phyloP scores from a whole-genome alignment of 2,329 filamentous ascomycete species.

The Aspergillus puulaauensis region DNA sequence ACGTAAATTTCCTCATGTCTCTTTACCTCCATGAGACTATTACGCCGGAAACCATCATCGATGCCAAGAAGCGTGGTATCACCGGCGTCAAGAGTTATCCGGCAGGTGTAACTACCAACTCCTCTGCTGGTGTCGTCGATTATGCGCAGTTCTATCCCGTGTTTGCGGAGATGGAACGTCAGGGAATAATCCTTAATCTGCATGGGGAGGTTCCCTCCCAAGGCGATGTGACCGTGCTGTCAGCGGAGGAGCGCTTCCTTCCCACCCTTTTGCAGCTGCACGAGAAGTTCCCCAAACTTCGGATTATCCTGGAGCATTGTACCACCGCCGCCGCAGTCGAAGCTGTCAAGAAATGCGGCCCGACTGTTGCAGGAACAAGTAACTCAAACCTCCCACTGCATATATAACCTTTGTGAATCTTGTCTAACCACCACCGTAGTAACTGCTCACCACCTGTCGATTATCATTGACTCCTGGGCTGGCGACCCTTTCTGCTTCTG shows the following conservation, averaged over 20 bases:
- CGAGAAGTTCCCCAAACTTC: constrained; percentile 63
- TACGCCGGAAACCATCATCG: constrained; percentile 67
- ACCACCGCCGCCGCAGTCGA: constrained; percentile 79
- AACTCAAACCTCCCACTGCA: background rate
- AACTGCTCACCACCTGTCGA: constrained; percentile 80
- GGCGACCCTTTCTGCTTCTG: constrained; percentile 75
- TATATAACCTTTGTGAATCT: constrained; percentile 25
- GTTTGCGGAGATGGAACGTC: constrained; percentile 84
- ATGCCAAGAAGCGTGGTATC: constrained; percentile 72
- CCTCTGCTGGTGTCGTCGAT: constrained; percentile 49
- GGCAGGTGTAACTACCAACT: constrained; percentile 59
- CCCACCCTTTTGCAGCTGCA: constrained; percentile 76
- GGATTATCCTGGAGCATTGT: constrained; percentile 74
- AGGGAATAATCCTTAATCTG: constrained; percentile 84
- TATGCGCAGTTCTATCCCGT: constrained; percentile 54
- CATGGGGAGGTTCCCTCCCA: constrained; percentile 66
- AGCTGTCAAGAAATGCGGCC: constrained; percentile 73
- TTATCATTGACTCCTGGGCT: constrained; percentile 75
- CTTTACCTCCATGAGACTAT: constrained; percentile 66
- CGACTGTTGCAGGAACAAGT: constrained; percentile 61
- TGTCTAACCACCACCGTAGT: constrained; percentile 36
- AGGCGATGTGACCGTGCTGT: constrained; percentile 57
- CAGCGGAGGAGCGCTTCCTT: constrained; percentile 74
- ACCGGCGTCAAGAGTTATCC: constrained; percentile 57
- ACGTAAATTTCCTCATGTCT: constrained; percentile 71